Evolutionary conservation across 163 green algal species (phyloP), one percentile per base, ranked within the genome.

Genomic region (Scenedesmus sp.): DNA sequence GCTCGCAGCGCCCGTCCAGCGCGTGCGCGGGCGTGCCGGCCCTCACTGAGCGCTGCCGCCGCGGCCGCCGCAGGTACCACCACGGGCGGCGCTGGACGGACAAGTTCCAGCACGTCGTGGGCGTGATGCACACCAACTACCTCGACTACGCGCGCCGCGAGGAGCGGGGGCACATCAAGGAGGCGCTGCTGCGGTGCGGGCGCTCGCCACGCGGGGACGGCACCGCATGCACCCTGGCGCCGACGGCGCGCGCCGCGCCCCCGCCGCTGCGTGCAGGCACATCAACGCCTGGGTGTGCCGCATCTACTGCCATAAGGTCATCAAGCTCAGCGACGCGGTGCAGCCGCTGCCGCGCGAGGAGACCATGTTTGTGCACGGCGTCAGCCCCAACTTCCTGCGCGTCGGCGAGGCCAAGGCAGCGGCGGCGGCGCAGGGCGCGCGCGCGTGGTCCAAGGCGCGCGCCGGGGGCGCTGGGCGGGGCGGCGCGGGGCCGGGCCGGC

Each of bases 41-140:
- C n/a, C n/a, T n/a, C n/a, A n/a, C n/a, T n/a, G n/a, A n/a, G n/a
- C n/a, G n/a, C n/a, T n/a, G n/a, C n/a, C n/a, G n/a, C n/a, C n/a
- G n/a, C n/a, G n/a, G n/a, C n/a, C 18, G 7, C 39, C 22, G 15
- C 50, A 92, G 94, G 94, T 98, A 97, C 89, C 96, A 99, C 89
- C 93, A 98, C 79, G 96, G 96, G 1, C 66, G 71, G 34, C 87
- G 96, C 26, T 99, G 96, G 96, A 97, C 90, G 24, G 91, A 96
- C 83, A 96, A 95, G 79, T 99, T 99, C 84, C 85, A 88, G 36
- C 92, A 97, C 78, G 94, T 98, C 48, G 92, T 89, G 48, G 96
- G 96, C 14, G 90, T 99, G 31, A 94, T 98, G 80, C 96, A 99
- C 91, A 99, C 96, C 53, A 99, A 99, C 87, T 99, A 99, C 85